Base-by-base conservation (phyloP, 352 stramenopile genomes). In the Globisporangium barbulae region DNA sequence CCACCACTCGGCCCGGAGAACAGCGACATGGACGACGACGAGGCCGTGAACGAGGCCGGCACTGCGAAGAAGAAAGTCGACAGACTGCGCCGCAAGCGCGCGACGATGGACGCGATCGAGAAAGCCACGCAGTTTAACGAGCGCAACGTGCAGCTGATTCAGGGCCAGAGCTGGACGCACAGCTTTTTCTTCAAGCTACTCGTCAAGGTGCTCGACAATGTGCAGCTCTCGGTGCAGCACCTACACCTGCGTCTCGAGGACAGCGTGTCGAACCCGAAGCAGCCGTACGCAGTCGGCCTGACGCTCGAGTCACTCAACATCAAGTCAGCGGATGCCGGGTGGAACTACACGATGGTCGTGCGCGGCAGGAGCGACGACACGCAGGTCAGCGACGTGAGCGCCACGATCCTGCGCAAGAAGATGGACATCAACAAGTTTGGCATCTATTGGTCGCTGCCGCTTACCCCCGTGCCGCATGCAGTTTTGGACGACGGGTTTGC, bases 331-430 rank as follows among this genome's bases (percentile, higher is more conserved):
- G 85, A 94, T 48, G 83, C 82, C 56, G 71, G 75, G 0, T 92
- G 85, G 81, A 92, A 93, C 65, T 94, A 92, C 66, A 94, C 82
- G 0, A 88, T 91, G 83, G 79, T 89, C 41, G 77, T 90, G 17
- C 79, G 83, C 31, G 76, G 80, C 9, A 59, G 49, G 15, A 59
- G 61, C 22, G 28, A 59, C 42, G 62, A 66, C 33, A 12, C 52
- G 52, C 19, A 48, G 64, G 10, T 30, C 55, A 33, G 44, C 62
- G 37, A 44, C 12, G 47, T 30, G 19, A 45, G 42, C 15, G 65
- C 81, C 2, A 68, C 72, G 30, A 89, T 89, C 54, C 70, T 94
- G 33, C 64, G 85, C 30, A 94, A 93, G 59, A 91, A 92, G 58
- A 82, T 94, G 65, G 83, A 92, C 48, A 78, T 94, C 53, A 90